Evolutionary conservation across 345 rosid species (phyloP), one percentile per base, ranked within the genome.

Genomic region (Gossypium thurberi): DNA sequence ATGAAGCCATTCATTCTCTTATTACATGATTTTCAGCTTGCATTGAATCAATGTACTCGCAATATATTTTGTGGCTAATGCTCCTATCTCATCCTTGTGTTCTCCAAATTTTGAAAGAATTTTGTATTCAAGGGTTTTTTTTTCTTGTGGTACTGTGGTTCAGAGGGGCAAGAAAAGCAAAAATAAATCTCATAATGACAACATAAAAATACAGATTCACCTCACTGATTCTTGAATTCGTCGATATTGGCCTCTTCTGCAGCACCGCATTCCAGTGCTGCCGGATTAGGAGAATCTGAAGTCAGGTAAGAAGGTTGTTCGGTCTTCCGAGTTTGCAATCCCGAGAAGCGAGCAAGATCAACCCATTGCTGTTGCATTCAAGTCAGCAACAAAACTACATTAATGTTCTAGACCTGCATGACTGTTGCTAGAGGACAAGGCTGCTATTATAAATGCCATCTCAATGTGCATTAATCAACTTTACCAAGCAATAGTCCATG

Each of bases 281-380:
- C 75, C 21, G 80, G 74, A 65, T 48, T 79, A 44, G 90, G 73
- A 70, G 79, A 70, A 72, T 83, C 90, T 26, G 84, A 76, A 53
- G 81, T 73, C 76, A 80, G 73, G 77, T 80, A 67, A 66, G 91
- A 56, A 28, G 88, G 65, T 66, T 77, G 21, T 53, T 76, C 77
- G 25, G 71, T 80, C 77, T 84, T 91, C 79, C 78, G 81, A 75
- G 88, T 78, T 81, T 94, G 97, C 79, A 94, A 83, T 50, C 93
- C 98, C 15, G 92, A 84, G 74, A 80, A 84, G 52, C 93, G 90
- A 28, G 98, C 98, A 66, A 94, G 96, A 81, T 94, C 98, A 65
- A 94, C 52, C 98, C 98, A 91, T 94, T 94, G 98, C 97, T 94
- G 90, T 79, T 60, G 18, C 65, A 81, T 74, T 72, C 57, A 70